Percentiles rank a stretch among this genome's conserved stretches.
Evolutionary conservation across 2,329 filamentous ascomycete genomes (phyloP).

Genomic region (Fusarium lateritium): DNA sequence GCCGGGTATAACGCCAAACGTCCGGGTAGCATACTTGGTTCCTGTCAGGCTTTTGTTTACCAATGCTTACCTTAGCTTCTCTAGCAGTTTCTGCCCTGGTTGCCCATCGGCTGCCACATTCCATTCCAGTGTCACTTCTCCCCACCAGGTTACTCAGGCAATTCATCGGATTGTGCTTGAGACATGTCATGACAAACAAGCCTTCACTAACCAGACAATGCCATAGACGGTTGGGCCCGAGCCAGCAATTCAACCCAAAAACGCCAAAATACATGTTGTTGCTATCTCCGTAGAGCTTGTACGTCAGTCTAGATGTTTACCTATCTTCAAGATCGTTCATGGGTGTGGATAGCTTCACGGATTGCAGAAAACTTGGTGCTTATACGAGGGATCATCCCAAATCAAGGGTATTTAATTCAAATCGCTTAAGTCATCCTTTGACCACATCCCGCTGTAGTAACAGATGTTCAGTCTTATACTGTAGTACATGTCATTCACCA

Average conservation of each 20-base stretch:
- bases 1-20: constrained; percentile 6
- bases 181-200: constrained; percentile 5
- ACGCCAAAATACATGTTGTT: neutral
- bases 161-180: constrained; percentile 11
- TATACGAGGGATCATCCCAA: neutral
- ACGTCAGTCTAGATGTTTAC: neutral
- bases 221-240: neutral
- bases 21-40: constrained; percentile 5
- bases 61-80: neutral
- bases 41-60: constrained; percentile 8
- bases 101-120: constrained; percentile 21
- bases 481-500: neutral
- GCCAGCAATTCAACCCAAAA: neutral
- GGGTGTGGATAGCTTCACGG: neutral
- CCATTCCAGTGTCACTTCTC: constrained; percentile 18
- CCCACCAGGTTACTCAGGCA: constrained; percentile 13
- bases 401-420: constrained; percentile 15
- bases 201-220: constrained; percentile 1
- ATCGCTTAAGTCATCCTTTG: neutral
- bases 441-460: neutral
- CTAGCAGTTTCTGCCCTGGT: constrained; percentile 5
- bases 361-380: neutral
- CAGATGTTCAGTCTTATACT: neutral
- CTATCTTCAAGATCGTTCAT: neutral
- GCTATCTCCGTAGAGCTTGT: neutral